Evolutionary conservation across 2,329 filamentous ascomycete genomes (phyloP).

Genomic region (Botryotinia calthae): DNA sequence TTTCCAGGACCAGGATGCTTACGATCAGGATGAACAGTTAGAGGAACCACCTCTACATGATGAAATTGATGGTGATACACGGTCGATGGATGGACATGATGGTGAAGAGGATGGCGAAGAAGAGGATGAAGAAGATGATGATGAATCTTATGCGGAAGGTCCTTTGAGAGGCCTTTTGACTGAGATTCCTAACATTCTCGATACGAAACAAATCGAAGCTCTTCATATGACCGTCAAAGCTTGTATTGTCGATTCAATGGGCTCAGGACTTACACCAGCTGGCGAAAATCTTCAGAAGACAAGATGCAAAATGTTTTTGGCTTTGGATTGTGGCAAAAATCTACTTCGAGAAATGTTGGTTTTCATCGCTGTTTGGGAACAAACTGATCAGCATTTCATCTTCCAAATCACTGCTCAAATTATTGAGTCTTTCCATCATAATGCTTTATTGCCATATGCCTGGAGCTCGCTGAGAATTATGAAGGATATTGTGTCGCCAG

Average conservation of each 20-base stretch:
- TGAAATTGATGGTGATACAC: constrained; percentile 50
- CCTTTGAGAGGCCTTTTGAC: constrained; percentile 82
- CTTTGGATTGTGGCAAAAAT: constrained; percentile 86
- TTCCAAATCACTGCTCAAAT: constrained; percentile 97
- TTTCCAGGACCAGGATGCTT: constrained; percentile 40
- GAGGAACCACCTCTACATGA: constrained; percentile 45
- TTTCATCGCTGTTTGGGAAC: constrained; percentile 95
- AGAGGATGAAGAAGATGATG: constrained; percentile 68
- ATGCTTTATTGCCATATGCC: constrained; percentile 83
- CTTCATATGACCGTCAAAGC: constrained; percentile 97
- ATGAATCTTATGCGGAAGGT: constrained; percentile 76
- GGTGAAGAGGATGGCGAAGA: constrained; percentile 58
- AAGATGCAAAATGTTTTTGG: constrained; percentile 83
- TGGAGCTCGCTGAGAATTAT: constrained; percentile 89
- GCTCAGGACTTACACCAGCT: constrained; percentile 62
- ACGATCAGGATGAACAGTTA: constrained; percentile 52
- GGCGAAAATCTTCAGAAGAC: constrained; percentile 87
- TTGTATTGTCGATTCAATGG: constrained; percentile 81
- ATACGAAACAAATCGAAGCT: constrained; percentile 92
- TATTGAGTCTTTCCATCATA: constrained; percentile 87
- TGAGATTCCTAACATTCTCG: constrained; percentile 90
- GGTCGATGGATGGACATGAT: constrained; percentile 43
- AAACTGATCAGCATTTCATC: constrained; percentile 88
- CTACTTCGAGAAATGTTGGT: constrained; percentile 87
- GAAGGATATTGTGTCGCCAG: constrained; percentile 94